Base-by-base conservation (phyloP, 371 early-diverging fungal genomes). In the Mortierella sp. region DNA sequence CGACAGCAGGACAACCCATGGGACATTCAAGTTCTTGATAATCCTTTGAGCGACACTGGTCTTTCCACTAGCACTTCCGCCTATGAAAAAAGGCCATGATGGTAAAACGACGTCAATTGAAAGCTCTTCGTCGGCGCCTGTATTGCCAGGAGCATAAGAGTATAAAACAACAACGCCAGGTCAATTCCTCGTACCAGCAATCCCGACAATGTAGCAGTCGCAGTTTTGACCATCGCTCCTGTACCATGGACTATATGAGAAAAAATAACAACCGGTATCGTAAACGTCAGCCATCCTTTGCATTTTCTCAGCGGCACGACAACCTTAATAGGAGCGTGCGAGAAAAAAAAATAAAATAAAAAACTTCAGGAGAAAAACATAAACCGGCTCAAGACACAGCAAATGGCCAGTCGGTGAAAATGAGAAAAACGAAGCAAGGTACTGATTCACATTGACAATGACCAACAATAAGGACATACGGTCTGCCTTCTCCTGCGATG, bases 1-100 rank as follows among this genome's bases (percentile, higher is more conserved):
- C 55, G 95, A 96, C 44, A 98, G 74, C 49, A 98, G 92, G 5
- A 96, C 95, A 4, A 97, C 97, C 96, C 96, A 95, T 24, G 96
- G 96, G 0, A 95, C 95, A 79, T 95, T 94, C 75, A 96, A 82
- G 72, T 93, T 92, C 78, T 94, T 94, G 73, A 95, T 91, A 70
- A 96, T 94, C 65, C 93, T 90, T 90, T 93, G 92, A 10, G 95
- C 92, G 18, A 96, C 95, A 90, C 95, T 95, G 43, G 96, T 96
- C 83, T 96, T 96, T 71, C 96, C 96, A 90, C 95, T 95, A 44
- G 95, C 95, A 89, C 95, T 96, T 68, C 94, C 96, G 73, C 96
- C 96, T 94, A 83, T n/a, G 49, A 29, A 55, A 71, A 58, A 14
- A 44, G 65, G 24, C 7, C 35, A 6, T 35, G 49, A 41, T 16